Percentiles rank a stretch among this genome's conserved stretches.
These are phyloP conservation scores for Arxiozyma heterogenica DNA, from an alignment of 1,139 yeast species.

Conservation along the genomic window DNA sequence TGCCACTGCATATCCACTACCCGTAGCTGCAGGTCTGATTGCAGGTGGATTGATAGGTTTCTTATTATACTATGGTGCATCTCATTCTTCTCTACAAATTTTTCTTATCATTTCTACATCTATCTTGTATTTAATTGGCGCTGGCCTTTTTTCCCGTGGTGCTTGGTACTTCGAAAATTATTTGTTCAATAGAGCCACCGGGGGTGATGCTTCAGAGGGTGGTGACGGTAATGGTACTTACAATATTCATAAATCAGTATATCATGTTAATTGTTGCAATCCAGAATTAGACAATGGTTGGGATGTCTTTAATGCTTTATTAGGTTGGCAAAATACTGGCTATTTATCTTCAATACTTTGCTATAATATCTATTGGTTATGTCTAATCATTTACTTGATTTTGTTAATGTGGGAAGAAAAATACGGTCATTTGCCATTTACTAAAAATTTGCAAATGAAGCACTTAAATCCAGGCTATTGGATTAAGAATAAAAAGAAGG, in stretches of 20 bases:
- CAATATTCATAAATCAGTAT: conserved; percentile 63
- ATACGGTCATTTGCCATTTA: conserved; percentile 52
- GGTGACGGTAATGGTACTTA: conserved; percentile 93
- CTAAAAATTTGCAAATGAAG: conserved; percentile 42
- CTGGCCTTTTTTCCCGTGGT: conserved; percentile 84
- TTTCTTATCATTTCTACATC: conserved; percentile 76
- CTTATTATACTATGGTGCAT: conserved; percentile 65
- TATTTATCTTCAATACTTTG: conserved; percentile 80
- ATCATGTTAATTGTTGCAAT: conserved; percentile 94
- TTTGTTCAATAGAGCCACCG: conserved; percentile 51
- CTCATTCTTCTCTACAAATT: conserved; percentile 62
- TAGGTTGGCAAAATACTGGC: conserved; percentile 91
- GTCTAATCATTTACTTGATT: conserved; percentile 44
- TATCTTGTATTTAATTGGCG: conserved; percentile 73
- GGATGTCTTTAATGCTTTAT: conserved; percentile 80
- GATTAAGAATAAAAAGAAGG: conserved; percentile 57
- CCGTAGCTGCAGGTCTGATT: conserved; percentile 66
- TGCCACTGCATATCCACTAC: conserved; percentile 71
- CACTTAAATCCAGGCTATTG: conserved; percentile 65
- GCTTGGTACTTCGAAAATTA: conserved; percentile 76
- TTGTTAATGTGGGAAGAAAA: conserved; percentile 68
- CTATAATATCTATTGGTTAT: conserved; percentile 77
- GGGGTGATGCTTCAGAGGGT: conserved; percentile 82
- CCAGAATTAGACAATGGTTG: conserved; percentile 83
- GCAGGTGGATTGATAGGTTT: conserved; percentile 66